Evolutionary conservation across 2,329 filamentous ascomycete genomes (phyloP).

Genomic region (Fusarium odoratissimum): DNA sequence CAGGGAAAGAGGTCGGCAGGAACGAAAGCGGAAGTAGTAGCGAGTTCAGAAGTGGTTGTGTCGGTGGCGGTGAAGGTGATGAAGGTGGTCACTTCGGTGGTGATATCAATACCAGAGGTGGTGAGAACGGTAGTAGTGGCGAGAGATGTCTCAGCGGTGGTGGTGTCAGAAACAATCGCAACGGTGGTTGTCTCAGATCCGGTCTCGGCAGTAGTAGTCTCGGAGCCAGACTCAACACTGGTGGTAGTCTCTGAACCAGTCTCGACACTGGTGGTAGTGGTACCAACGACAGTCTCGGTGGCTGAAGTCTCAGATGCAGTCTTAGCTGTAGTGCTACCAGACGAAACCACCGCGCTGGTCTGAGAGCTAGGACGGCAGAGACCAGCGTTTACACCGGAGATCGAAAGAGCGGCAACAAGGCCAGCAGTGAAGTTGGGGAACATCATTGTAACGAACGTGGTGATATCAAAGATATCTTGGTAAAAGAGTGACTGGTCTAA

Average conservation of each 20-base stretch:
- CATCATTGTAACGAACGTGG: constrained; percentile 5
- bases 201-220: not conserved
- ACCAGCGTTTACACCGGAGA: not conserved
- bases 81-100: not conserved
- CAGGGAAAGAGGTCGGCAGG: constrained; percentile 15
- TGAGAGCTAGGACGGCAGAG: constrained; percentile 2
- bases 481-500: not conserved
- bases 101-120: not conserved
- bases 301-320: not conserved
- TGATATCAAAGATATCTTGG: constrained; percentile 1
- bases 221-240: not conserved
- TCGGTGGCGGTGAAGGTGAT: not conserved
- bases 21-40: not conserved
- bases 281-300: not conserved
- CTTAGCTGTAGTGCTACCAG: not conserved
- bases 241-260: not conserved
- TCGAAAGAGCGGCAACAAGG: not conserved
- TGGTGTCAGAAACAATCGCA: not conserved
- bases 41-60: not conserved
- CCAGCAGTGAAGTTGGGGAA: not conserved
- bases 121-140: not conserved
- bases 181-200: not conserved
- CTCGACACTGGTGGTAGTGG: not conserved
- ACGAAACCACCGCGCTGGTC: not conserved
- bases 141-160: not conserved